Evolutionary conservation across 805 yeast genomes (phyloP).

Genomic region (Candida lessepsii): DNA sequence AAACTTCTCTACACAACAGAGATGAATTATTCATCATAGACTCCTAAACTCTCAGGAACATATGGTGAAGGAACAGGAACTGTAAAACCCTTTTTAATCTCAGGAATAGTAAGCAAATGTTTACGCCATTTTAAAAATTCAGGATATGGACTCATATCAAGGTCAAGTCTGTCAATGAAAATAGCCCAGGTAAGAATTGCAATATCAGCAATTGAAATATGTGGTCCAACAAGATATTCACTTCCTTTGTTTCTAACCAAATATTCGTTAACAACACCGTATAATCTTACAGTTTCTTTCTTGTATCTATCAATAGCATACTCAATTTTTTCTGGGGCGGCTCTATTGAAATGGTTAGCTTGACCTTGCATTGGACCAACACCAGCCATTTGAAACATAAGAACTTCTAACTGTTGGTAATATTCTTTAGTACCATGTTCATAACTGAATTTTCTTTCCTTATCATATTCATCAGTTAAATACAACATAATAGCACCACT

Average conservation of each 20-base stretch:
- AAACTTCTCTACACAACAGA: too few relatives aligned
- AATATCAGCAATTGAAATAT: conserved; percentile 59
- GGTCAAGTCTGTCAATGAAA: conserved; percentile 15
- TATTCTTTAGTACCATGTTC: conserved; percentile 39
- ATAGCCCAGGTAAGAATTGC: conserved; percentile 47
- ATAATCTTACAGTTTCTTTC: conserved; percentile 52
- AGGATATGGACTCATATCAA: conserved; percentile 41
- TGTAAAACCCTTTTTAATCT: conserved; percentile 19
- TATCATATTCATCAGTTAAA: conserved; percentile 60
- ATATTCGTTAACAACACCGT: conserved; percentile 53
- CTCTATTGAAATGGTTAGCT: conserved; percentile 45
- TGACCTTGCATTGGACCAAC: conserved; percentile 67
- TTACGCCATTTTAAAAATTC: conserved; percentile 40
- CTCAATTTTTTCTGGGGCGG: conserved; percentile 50
- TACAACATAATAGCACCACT: conserved; percentile 62
- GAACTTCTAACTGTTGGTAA: conserved; percentile 53
- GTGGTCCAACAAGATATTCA: conserved; percentile 56
- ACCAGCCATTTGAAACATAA: conserved; percentile 55
- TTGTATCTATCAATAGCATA: conserved; percentile 53
- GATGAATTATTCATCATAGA: background rate
- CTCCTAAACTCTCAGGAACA: background rate
- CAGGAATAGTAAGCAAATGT: conserved; percentile 30
- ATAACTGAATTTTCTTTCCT: conserved; percentile 46
- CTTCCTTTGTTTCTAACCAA: conserved; percentile 42
- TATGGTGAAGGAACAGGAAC: conserved; percentile 17